phyloP scores from a whole-genome alignment of 208 protist species.

The Tetramitus jugosus region DNA sequence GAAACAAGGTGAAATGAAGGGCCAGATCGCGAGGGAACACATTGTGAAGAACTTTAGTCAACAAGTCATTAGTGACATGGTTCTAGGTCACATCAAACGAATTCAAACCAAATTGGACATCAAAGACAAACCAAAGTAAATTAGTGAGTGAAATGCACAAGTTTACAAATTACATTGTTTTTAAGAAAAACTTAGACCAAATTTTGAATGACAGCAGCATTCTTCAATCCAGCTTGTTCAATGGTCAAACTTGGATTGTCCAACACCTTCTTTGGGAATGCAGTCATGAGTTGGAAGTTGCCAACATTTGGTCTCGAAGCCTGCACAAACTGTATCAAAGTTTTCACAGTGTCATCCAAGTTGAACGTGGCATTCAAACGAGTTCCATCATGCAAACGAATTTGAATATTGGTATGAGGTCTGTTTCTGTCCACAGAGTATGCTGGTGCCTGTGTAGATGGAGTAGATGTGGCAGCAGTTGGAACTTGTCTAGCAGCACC shows the following conservation, averaged over 20 bases:
- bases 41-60: not conserved
- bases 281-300: conserved; percentile 1
- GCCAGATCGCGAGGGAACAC: not conserved
- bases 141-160: too few species aligned
- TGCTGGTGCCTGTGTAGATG: not conserved
- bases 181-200: too few species aligned
- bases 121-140: not conserved
- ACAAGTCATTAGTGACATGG: not conserved
- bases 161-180: too few species aligned
- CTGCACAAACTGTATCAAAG: conserved; percentile 7
- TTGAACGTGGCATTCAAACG: conserved; percentile 21
- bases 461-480: not conserved
- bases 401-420: conserved; percentile 10
- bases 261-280: conserved; percentile 22
- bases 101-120: not conserved
- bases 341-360: conserved; percentile 13
- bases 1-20: not conserved
- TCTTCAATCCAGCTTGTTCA: conserved; percentile 15
- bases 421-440: conserved; percentile 8
- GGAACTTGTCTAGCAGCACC: not conserved
- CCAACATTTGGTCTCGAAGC: not conserved
- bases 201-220: not conserved
- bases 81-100: not conserved
- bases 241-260: not conserved
- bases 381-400: conserved; percentile 21